Evolutionary conservation across 176 grass and related monocot species (phyloP).

Genomic region (Eleusine coracana): DNA sequence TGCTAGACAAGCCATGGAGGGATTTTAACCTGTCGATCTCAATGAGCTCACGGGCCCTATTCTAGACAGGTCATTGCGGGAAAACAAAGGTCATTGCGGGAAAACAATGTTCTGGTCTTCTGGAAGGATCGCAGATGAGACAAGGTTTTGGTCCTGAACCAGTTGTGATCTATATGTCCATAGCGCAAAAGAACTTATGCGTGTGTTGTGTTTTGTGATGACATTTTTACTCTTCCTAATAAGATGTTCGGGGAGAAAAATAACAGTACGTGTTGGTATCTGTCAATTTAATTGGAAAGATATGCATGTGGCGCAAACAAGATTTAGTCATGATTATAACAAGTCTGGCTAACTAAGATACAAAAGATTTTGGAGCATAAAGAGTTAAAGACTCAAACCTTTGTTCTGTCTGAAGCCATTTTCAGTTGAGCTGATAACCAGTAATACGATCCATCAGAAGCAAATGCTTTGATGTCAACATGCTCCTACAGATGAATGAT

Average conservation of each 20-base stretch:
- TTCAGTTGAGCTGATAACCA: constrained; percentile 87
- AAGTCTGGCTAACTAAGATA: constrained; percentile 1
- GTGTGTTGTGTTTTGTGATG: neutral
- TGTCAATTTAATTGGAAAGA: neutral
- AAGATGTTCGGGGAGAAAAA: neutral
- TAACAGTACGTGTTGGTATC: neutral
- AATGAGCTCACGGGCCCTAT: no score
- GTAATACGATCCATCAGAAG: constrained; percentile 95
- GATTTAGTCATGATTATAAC: constrained; percentile 1
- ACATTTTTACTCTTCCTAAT: neutral
- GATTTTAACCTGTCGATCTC: no score
- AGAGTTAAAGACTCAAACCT: constrained; percentile 57
- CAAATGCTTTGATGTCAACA: constrained; percentile 80
- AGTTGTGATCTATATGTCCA: neutral
- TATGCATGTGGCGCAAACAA: neutral
- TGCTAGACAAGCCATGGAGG: no score
- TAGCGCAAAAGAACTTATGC: neutral
- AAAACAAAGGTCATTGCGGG: no score
- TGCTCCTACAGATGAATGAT: constrained; percentile 70
- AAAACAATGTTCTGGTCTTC: no score
- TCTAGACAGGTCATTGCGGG: no score
- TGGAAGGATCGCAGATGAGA: no score
- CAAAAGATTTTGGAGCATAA: constrained; percentile 3
- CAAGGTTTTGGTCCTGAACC: neutral
- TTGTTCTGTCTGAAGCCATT: constrained; percentile 97